Evolutionary conservation across 257 asterid genomes (phyloP).

Genomic region (Apocynum venetum): DNA sequence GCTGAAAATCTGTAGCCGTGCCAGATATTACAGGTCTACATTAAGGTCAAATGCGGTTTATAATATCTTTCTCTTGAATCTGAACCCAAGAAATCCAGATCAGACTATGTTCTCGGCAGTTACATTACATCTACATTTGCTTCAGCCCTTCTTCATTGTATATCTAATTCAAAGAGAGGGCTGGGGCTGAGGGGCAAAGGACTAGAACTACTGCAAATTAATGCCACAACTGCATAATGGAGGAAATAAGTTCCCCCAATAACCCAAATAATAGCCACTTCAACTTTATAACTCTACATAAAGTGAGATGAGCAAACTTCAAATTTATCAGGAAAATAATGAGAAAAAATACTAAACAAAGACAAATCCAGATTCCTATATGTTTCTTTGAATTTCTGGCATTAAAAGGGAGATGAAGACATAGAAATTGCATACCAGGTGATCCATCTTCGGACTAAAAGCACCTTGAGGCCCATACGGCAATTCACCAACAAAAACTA

Average conservation of each 20-base stretch:
- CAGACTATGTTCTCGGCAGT: background rate
- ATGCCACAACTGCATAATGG: background rate
- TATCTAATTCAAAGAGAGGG: background rate
- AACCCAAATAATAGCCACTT: background rate
- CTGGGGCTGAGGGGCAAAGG: background rate
- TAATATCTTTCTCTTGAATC: background rate
- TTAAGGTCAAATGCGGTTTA: background rate
- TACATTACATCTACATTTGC: background rate
- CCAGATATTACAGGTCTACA: background rate
- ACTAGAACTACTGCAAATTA: background rate
- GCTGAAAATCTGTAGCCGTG: background rate
- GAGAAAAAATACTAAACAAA: background rate
- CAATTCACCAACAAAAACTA: slow-evolving; percentile 90
- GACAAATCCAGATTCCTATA: background rate
- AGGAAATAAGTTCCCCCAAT: background rate
- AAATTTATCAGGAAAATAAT: background rate
- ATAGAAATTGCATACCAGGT: slow-evolving; percentile 59
- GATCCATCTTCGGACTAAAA: slow-evolving; percentile 98
- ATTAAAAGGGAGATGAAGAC: background rate
- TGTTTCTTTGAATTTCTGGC: background rate
- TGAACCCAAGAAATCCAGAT: background rate
- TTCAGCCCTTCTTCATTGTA: background rate
- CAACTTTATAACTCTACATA: background rate
- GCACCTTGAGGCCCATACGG: slow-evolving; percentile 68
- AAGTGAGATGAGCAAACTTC: background rate